A percentile compares a stretch with the other conserved stretches of the same genome.
Conservation (phyloP, 1,139 yeast species). For the Suhomyces taliae region DNA sequence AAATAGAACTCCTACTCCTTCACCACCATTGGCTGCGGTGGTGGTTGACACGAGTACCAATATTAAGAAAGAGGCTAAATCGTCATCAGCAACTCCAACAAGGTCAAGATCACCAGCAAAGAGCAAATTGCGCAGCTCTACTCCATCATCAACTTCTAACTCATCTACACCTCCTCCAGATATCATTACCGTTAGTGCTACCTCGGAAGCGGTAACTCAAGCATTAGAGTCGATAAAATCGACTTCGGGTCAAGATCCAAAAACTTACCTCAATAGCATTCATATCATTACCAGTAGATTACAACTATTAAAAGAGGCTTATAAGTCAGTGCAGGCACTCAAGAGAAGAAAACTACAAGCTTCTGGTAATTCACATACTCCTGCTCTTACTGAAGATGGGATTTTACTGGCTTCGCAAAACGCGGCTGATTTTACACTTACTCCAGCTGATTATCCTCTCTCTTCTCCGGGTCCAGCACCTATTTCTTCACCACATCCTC, state of each 20-base stretch:
- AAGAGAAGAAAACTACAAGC: slow-evolving; percentile 20
- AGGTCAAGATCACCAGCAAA: not conserved
- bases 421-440: not conserved
- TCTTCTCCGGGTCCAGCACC: slow-evolving; percentile 6
- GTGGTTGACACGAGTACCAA: not conserved
- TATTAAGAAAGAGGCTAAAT: not conserved
- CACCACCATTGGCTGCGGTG: slow-evolving; percentile 1
- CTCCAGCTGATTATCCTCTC: not conserved
- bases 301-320: slow-evolving; percentile 32
- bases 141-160: not conserved
- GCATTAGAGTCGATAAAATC: slow-evolving; percentile 14
- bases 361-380: not conserved
- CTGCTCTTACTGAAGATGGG: not conserved
- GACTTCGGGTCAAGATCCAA: slow-evolving; percentile 1
- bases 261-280: slow-evolving; percentile 26
- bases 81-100: not conserved
- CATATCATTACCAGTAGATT: slow-evolving; percentile 29
- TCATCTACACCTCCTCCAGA: not conserved
- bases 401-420: not conserved
- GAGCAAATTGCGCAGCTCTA: not conserved
- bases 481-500: slow-evolving; percentile 6
- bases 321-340: slow-evolving; percentile 26
- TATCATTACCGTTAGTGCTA: not conserved
- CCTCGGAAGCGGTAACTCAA: slow-evolving; percentile 1
- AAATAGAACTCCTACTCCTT: slow-evolving; percentile 10